Percentiles rank a stretch among this genome's conserved stretches.
phyloP scores from a whole-genome alignment of 2,329 filamentous ascomycete genomes.

The Gyromitra esculenta region DNA sequence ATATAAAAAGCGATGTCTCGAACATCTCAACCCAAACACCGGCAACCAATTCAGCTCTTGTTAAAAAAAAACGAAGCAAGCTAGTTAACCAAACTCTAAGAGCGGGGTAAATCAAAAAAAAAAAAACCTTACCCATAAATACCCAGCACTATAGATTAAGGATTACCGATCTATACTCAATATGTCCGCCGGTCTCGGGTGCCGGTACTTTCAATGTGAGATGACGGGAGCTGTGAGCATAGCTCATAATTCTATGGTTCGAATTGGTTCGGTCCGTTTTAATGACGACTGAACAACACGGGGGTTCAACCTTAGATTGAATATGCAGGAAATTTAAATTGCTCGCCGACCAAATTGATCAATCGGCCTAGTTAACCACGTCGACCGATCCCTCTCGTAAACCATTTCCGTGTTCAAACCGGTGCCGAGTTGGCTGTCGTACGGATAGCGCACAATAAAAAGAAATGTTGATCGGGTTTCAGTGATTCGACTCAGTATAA shows the following conservation, averaged over 20 bases:
- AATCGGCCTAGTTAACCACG: slow-evolving; percentile 15
- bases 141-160: neutral
- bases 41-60: neutral
- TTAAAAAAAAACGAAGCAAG: neutral
- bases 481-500: slow-evolving; percentile 1
- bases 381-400: neutral
- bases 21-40: neutral
- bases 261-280: neutral
- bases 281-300: neutral
- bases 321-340: neutral
- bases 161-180: neutral
- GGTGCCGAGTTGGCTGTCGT: neutral
- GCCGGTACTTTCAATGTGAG: neutral
- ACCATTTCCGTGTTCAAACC: neutral
- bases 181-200: neutral
- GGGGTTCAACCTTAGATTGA: neutral
- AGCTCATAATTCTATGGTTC: neutral
- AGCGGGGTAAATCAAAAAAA: neutral
- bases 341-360: neutral
- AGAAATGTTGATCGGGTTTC: slow-evolving; percentile 6
- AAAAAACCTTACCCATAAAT: no score
- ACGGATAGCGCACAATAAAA: neutral
- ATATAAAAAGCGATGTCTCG: slow-evolving; percentile 4
- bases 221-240: neutral
- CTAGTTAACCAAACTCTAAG: neutral